Conservation (phyloP, 2,329 filamentous ascomycete genomes). For the Anthostomella pinea region DNA sequence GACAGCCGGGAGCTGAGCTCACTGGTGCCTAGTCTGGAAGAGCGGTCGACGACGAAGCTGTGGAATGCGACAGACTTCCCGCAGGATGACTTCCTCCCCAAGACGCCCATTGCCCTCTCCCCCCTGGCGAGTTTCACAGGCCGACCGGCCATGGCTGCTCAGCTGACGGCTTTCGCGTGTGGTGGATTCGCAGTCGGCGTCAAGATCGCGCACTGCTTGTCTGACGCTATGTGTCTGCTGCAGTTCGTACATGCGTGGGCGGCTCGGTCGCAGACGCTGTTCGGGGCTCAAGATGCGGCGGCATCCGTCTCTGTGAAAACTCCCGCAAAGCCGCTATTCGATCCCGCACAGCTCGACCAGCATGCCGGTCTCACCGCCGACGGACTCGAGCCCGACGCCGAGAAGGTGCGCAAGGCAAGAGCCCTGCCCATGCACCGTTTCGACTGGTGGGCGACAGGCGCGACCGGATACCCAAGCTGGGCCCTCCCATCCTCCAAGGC, state of each 20-base stretch:
- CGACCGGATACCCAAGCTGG: slow-evolving; percentile 30
- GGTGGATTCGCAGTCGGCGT: slow-evolving; percentile 41
- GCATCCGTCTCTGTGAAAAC: neutral
- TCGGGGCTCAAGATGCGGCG: slow-evolving; percentile 1
- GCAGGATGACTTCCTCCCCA: slow-evolving; percentile 33
- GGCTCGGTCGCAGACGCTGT: slow-evolving; percentile 22
- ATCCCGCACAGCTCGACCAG: slow-evolving; percentile 38
- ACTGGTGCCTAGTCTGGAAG: slow-evolving; percentile 28
- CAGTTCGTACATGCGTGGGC: slow-evolving; percentile 44
- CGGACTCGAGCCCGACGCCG: slow-evolving; percentile 21
- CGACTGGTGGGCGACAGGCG: slow-evolving; percentile 43
- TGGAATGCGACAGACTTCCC: slow-evolving; percentile 36
- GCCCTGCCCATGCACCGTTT: slow-evolving; percentile 44
- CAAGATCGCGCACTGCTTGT: slow-evolving; percentile 42
- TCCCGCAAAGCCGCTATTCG: slow-evolving; percentile 30
- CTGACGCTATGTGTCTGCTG: slow-evolving; percentile 42
- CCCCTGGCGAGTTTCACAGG: slow-evolving; percentile 27
- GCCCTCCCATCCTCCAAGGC: slow-evolving; percentile 23
- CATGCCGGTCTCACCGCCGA: slow-evolving; percentile 28
- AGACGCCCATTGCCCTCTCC: slow-evolving; percentile 33
- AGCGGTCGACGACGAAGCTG: slow-evolving; percentile 24
- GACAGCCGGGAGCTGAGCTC: slow-evolving; percentile 27
- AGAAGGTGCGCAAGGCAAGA: slow-evolving; percentile 30
- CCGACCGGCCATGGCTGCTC: slow-evolving; percentile 34
- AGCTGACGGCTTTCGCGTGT: slow-evolving; percentile 38